phyloP scores from a whole-genome alignment of 2,329 filamentous ascomycete genomes.

The Aureobasidium lini region DNA sequence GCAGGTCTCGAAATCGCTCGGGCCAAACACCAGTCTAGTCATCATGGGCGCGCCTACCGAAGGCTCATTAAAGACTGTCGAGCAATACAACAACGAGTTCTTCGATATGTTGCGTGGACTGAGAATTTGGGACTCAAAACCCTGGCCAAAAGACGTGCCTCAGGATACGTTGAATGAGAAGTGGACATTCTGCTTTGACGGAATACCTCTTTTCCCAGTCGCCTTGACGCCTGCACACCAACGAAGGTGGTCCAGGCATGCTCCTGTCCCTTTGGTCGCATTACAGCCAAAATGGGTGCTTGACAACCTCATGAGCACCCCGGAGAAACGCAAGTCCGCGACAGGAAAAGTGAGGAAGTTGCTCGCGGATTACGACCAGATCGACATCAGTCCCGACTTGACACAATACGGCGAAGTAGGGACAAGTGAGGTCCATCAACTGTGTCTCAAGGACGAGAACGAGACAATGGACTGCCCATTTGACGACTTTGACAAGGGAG shows the following conservation, averaged over 20 bases:
- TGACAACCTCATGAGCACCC: constrained; percentile 17
- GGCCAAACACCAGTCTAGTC: constrained; percentile 18
- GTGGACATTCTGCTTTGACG: constrained; percentile 19
- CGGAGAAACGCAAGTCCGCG: constrained; percentile 17
- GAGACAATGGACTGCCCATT: constrained; percentile 17
- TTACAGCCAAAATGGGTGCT: constrained; percentile 19
- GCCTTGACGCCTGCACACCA: constrained; percentile 19
- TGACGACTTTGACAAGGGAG: constrained; percentile 18
- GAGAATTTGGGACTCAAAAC: constrained; percentile 18
- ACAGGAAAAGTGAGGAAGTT: constrained; percentile 18
- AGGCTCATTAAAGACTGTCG: constrained; percentile 15
- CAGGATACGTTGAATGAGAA: constrained; percentile 17
- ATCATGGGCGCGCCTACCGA: constrained; percentile 20
- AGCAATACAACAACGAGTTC: constrained; percentile 18
- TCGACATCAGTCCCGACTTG: constrained; percentile 17
- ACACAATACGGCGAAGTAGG: constrained; percentile 17
- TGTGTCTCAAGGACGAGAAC: constrained; percentile 18
- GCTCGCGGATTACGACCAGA: constrained; percentile 19
- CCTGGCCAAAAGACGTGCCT: constrained; percentile 18
- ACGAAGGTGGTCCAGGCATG: constrained; percentile 18
- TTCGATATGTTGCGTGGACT: constrained; percentile 19
- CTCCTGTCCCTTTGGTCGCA: constrained; percentile 17
- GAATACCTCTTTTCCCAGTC: constrained; percentile 18
- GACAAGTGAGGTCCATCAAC: constrained; percentile 17
- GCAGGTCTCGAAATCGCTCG: constrained; percentile 16